Evolutionary conservation across 2,329 filamentous ascomycete genomes (phyloP), one percentile per base, ranked within the genome.

Genomic region (Myriangium duriaei): DNA sequence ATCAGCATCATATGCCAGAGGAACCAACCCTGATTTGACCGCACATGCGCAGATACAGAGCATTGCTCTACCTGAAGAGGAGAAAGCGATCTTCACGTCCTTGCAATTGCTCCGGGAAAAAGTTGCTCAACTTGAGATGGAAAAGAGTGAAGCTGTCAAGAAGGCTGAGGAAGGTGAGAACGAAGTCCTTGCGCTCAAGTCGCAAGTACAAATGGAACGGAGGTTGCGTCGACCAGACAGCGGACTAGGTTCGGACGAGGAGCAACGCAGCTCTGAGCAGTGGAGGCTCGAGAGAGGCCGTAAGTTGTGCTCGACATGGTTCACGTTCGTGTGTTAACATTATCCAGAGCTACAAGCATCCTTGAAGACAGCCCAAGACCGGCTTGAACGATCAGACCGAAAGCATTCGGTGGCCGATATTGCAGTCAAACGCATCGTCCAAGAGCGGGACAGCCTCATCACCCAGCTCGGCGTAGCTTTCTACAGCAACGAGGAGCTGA

Each of bases 391-490:
- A 45, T 67, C 72, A 26, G 74, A 76, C 39, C 71, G 71, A 31
- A 78, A 78, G 50, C 62, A 72, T 15, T 73, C 69, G 43, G 65
- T 74, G n/a, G 65, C 69, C 24, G 74, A 80, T 35, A 74, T 76
- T 37, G 70, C 76, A 44, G 75, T 71, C 42, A 72, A 78, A 44
- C 70, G 74, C 3, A 58, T 81, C 30, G 65, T 67, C 3, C 66
- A 71, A 18, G 79, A 83, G 55, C 70, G 76, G 18, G 77, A 82
- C 47, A 72, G 74, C 32, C 70, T 79, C 26, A 64, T 79, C 34
- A 68, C 67, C 36, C 76, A 78, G 48, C 64, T 78, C 4, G 71
- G 72, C 17, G 66, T 74, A 35, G 75, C 75, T 4, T 76, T 72
- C 37, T 63, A 67, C 40, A 73, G 71, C 21, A 62, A 50, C 12